These are phyloP conservation scores for Tricholoma hemisulphureum DNA, from an alignment of 768 basidiomycete genomes.

Conservation along the genomic window DNA sequence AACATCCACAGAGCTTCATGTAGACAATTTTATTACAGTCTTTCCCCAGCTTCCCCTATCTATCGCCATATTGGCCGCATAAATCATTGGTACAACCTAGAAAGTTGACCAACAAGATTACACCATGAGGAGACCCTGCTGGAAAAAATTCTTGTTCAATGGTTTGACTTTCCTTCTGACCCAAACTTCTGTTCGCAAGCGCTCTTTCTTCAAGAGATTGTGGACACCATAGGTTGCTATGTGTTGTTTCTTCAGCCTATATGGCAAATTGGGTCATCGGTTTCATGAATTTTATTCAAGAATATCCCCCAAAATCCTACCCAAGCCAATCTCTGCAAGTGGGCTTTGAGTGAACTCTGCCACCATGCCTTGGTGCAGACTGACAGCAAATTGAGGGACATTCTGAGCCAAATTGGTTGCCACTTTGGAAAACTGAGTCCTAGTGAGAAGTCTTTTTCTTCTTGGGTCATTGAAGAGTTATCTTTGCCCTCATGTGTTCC, in stretches of 20 bases:
- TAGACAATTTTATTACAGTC: too few relatives aligned
- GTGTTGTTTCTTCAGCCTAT: not conserved
- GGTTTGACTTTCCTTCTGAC: not conserved
- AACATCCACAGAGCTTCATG: too few relatives aligned
- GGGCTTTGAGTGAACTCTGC: not conserved
- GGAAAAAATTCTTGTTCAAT: not conserved
- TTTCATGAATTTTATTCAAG: not conserved
- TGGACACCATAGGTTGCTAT: not conserved
- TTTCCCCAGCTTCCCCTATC: too few relatives aligned
- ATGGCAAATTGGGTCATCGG: not conserved
- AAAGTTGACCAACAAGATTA: too few relatives aligned
- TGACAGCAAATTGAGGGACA: not conserved
- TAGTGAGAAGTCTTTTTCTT: not conserved
- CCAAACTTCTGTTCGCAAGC: not conserved
- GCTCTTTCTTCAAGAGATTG: not conserved
- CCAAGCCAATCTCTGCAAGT: too few relatives aligned
- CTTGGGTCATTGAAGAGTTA: not conserved
- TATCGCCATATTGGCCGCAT: too few relatives aligned
- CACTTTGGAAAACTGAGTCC: not conserved
- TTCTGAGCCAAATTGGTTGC: not conserved
- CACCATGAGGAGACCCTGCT: not conserved
- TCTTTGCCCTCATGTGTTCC: not conserved
- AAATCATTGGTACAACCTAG: too few relatives aligned
- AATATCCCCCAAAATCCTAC: not conserved
- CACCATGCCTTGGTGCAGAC: not conserved